These are phyloP conservation scores for Monsonia emarginata DNA, from an alignment of 441 rosid genomes.

Conservation along the genomic window DNA sequence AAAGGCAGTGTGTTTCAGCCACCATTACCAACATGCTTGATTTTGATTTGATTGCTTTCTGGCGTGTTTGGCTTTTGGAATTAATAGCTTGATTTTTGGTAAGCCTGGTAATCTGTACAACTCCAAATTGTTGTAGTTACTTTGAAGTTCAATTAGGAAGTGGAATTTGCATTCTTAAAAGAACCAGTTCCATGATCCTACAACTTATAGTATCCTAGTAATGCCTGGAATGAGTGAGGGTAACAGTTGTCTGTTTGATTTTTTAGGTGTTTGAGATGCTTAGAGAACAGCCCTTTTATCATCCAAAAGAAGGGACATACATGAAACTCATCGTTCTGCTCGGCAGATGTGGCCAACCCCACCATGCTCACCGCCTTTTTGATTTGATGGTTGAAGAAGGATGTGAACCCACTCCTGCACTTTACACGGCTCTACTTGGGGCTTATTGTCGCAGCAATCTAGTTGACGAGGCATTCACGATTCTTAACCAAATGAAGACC, in stretches of 20 bases:
- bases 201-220: neutral
- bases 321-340: conserved; percentile 69
- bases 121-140: neutral
- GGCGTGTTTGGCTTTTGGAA: too few relatives aligned
- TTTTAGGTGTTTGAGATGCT: conserved; percentile 70
- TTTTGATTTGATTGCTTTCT: neutral
- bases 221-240: neutral
- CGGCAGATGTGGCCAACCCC: conserved; percentile 58
- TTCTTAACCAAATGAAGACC: conserved; percentile 51
- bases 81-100: neutral
- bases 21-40: too few relatives aligned
- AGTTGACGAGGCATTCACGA: conserved; percentile 50
- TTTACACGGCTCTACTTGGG: conserved; percentile 70
- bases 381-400: conserved; percentile 70
- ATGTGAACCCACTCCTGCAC: conserved; percentile 51
- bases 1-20: neutral
- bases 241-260: neutral
- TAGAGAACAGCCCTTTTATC: conserved; percentile 58
- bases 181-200: neutral
- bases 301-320: conserved; percentile 75
- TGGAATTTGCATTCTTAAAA: neutral
- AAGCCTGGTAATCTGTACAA: neutral
- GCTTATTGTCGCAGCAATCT: conserved; percentile 62
- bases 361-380: conserved; percentile 54
- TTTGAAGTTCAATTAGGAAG: neutral